Base-by-base conservation (phyloP, 768 basidiomycete species). In the Panaeolus cyanescens region DNA sequence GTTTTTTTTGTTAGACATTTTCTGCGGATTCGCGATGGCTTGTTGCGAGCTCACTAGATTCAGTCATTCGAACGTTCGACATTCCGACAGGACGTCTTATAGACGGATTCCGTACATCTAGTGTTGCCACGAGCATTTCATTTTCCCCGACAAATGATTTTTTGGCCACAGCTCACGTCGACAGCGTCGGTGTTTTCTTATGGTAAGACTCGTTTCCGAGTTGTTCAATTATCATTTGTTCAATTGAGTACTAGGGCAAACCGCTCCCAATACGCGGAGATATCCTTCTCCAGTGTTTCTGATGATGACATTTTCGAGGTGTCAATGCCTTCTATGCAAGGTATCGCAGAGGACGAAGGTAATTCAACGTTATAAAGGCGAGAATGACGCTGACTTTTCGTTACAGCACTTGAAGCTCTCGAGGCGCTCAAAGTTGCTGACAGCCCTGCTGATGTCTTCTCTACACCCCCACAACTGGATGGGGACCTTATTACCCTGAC, bases 111-210 rank as follows among this genome's bases (percentile, higher is more conserved):
- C 84, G 86, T 58, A 95, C 94, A 8, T 77, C 90, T 30, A 93
- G 90, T 65, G 84, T 96, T 25, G 93, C 96, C 5, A 96, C 93
- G 0, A 94, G 90, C 69, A 76, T 99, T 19, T 83, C 93, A 1
- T 96, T 99, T 73, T 98, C 96, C 2, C 97, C 97, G 0, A 90
- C 94, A 0, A 91, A 92, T 59, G 97, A 99, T 73, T 99, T 99
- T 78, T 76, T 99, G 63, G 97, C 97, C 1, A 96, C 96, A 9
- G 83, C 93, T 0, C 97, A 99, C 71, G 88, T 97, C 5, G 96
- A 97, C 66, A 95, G 89, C 61, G 90, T 98, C 57, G 97, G 96
- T 10, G 84, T 99, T 2, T 96, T 91, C 73, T 83, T 99, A n/a
- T 99, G 97, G 95, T 91, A 61, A 59, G 83, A 58, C 15, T 55